Base-by-base conservation (phyloP, 129 eudicot genomes). In the Saussurea involucrata region DNA sequence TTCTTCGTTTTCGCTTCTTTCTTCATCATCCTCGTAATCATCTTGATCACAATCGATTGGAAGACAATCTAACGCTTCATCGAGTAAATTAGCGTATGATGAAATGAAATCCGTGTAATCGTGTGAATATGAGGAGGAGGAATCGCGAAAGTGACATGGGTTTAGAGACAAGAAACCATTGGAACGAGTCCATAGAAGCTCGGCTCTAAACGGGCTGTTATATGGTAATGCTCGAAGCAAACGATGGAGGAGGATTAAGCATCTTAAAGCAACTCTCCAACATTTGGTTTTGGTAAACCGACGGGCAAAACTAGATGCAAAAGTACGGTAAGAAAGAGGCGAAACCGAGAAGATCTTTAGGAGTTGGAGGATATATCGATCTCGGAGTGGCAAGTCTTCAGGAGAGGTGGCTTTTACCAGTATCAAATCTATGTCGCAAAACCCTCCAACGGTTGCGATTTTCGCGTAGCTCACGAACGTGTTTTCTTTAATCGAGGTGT, bases 191-290 rank as follows among this genome's bases (percentile, higher is more conserved):
- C 87, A 85, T 4, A 85, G 60, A 72, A 92, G 89, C 29, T 92
- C 90, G 13, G 84, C 66, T 31, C 88, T 75, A 13, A 91, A 85
- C 11, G 73, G 84, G 78, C 73, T 81, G 34, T 83, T 58, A 8
- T 82, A 82, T 0, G 92, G 90, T 49, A 86, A 72, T 34, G 91
- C 79, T 2, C 87, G 85, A 12, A 88, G 88, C 69, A 88, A 81
- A 49, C 95, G 89, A 58, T 92, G 97, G 68, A 92, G 92, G 71
- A 92, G 92, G 63, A 85, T 71, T 2, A 92, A 77, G 13, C 95
- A 92, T 76, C 89, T 92, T 22, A 92, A 75, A 8, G 97, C 92
- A 15, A 89, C 97, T 49, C 88, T 77, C 97, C 95, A 91, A 72
- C 87, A 78, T 5, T 66, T 68, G 0, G 97, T 88, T 42, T 72